Evolutionary conservation across 768 basidiomycete genomes (phyloP).

Genomic region (Gloeopeniophorella convolvens): DNA sequence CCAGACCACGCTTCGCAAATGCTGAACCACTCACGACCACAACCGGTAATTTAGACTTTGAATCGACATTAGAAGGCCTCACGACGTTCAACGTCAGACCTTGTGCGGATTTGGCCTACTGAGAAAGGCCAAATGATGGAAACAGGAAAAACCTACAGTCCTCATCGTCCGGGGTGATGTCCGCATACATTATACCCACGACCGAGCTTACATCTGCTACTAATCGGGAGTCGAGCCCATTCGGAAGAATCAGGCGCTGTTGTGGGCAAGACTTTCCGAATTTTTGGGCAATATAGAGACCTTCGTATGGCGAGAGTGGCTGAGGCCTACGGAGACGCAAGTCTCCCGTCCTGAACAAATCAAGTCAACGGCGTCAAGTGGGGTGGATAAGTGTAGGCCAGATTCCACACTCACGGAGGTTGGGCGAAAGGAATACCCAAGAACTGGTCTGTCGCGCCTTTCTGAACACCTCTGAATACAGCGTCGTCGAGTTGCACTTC

Average conservation of each 20-base stretch:
- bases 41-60: constrained; percentile 20
- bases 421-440: constrained; percentile 38
- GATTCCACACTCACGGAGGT: constrained; percentile 29
- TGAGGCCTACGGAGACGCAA: constrained; percentile 33
- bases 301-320: constrained; percentile 16
- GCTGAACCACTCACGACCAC: constrained; percentile 21
- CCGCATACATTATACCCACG: background rate
- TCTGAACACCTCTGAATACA: constrained; percentile 25
- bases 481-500: constrained; percentile 28
- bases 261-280: constrained; percentile 27
- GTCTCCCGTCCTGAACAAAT: constrained; percentile 28
- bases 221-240: background rate
- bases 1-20: too few relatives aligned
- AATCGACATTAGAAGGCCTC: constrained; percentile 10
- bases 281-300: constrained; percentile 14
- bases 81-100: constrained; percentile 26
- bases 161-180: constrained; percentile 13
- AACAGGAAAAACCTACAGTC: constrained; percentile 18
- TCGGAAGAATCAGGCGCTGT: constrained; percentile 15
- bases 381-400: too few relatives aligned
- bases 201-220: background rate
- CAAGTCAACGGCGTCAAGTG: background rate
- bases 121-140: background rate
- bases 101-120: constrained; percentile 1
- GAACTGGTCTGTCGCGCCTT: constrained; percentile 27